Conservation (phyloP, 1,139 yeast genomes). For the Candida dubliniensis region DNA sequence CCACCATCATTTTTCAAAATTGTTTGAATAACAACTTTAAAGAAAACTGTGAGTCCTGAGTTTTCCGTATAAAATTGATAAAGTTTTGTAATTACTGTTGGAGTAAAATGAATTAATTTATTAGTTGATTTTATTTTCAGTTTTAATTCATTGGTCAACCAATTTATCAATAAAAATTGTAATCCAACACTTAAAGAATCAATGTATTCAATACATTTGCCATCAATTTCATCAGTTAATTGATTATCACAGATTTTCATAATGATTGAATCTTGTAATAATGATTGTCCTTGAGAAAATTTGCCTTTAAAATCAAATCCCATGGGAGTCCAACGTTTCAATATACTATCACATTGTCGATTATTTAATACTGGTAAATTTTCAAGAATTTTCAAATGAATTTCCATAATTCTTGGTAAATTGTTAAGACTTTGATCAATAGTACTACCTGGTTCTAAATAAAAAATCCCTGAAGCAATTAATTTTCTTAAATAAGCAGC, state of each 20-base stretch:
- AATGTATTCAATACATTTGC: constrained; percentile 9
- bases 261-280: constrained; percentile 24
- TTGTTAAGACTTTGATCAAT: constrained; percentile 17
- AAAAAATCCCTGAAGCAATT: constrained; percentile 81
- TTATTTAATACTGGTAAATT: constrained; percentile 56
- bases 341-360: constrained; percentile 51
- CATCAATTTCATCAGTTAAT: constrained; percentile 3
- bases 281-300: constrained; percentile 30
- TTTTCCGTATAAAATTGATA: constrained; percentile 35
- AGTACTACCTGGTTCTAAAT: constrained; percentile 36
- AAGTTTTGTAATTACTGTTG: constrained; percentile 31
- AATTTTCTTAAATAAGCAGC: constrained; percentile 73
- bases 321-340: constrained; percentile 38
- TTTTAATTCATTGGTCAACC: constrained; percentile 44
- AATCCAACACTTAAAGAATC: constrained; percentile 33
- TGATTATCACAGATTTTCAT: constrained; percentile 21
- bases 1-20: constrained; percentile 44
- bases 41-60: constrained; percentile 43
- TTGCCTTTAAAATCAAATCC: constrained; percentile 34
- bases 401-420: constrained; percentile 26
- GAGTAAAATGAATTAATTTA: constrained; percentile 39
- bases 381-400: constrained; percentile 51
- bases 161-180: constrained; percentile 42
- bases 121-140: constrained; percentile 30
- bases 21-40: constrained; percentile 38